Evolutionary conservation across 2,329 filamentous ascomycete species (phyloP), one percentile per base, ranked within the genome.

Genomic region (Davidsoniella neocaledoniae): DNA sequence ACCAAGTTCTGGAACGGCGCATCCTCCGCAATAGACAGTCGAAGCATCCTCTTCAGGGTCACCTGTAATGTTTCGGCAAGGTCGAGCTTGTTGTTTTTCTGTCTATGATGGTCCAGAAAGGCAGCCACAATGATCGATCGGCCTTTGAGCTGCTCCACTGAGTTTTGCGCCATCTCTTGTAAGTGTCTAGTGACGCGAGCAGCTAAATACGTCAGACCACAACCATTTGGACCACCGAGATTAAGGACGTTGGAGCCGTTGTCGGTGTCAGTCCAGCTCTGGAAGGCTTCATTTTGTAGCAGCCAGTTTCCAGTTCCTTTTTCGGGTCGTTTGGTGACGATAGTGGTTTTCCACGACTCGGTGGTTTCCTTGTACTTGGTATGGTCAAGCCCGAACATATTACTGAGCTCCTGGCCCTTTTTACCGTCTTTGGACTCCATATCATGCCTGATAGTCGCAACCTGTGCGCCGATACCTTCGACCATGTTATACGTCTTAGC

Each of bases 141-240:
- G 25, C 6, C 29, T 16, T 5, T 46, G 17, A 5, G 17, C 10
- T 21, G 29, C 10, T 33, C 29, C 8, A 12, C 6, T 12, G 29
- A 9, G 12, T 33, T 9, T 33, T 10, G 7, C 14, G 7, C 29
- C 2, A 36, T 19, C 16, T 23, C 10, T 8, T 46, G 44, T 5
- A 46, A 21, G 37, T 43, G 19, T 33, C 41, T 12, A 14, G 23
- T 26, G 12, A 21, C 21, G 41, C 41, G 33, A 16, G 47, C 47
- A n/a, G 47, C 47, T 26, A 49, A 16, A 37, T 36, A 49, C 6
- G 47, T 44, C 40, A 43, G 37, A 10, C 47, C 47, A n/a, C 47
- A 43, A 9, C 47, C 39, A 9, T 42, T 29, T 6, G 47, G 40
- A 10, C 40, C 47, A 8, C 43, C 3, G 5, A 49, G 25, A 17